Evolutionary conservation across 345 rosid genomes (phyloP), one percentile per base, ranked within the genome.

Genomic region (Mallotus nudiflorus): DNA sequence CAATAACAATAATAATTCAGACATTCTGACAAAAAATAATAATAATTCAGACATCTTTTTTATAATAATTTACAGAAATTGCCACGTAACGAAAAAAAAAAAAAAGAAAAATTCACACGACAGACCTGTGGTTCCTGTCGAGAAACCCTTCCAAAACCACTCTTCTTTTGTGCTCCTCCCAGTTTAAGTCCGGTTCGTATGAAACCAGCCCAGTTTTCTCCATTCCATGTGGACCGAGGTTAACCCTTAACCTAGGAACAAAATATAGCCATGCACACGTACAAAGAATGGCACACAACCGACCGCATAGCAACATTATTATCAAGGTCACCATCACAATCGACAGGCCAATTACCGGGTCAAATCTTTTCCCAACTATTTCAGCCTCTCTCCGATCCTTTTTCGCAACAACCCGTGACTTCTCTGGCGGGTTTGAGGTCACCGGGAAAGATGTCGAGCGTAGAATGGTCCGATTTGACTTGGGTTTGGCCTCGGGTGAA

Each of bases 121-220:
- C 20, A 35, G 73, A 63, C 62, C 85, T 82, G 67, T 73, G 87
- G 54, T 73, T 78, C 65, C 97, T 87, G 29, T 85, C 83, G 14
- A 90, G 91, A 74, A 93, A 71, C 22, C 97, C 98, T 24, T 87
- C 90, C 78, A 89, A 56, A 60, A 89, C 85, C 80, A 91, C 92
- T 72, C 70, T 88, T 81, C 77, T 87, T 73, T 86, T 86, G 27
- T 80, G 73, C 62, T 83, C 88, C 67, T 78, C 78, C n/a, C 88
- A 83, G 37, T 69, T 67, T 66, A 87, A 73, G 73, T 80, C 80
- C 62, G 46, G 50, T 14, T 42, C 82, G 25, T 0, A 60, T 27
- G 68, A 48, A 59, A 52, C 56, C 14, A 45, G 52, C 18, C 56
- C 60, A 7, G 39, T 60, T 18, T 44, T 58, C 27, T 9, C 33